These are phyloP conservation scores for Solanum sitiens DNA, from an alignment of 257 asterid species.

Conservation along the genomic window DNA sequence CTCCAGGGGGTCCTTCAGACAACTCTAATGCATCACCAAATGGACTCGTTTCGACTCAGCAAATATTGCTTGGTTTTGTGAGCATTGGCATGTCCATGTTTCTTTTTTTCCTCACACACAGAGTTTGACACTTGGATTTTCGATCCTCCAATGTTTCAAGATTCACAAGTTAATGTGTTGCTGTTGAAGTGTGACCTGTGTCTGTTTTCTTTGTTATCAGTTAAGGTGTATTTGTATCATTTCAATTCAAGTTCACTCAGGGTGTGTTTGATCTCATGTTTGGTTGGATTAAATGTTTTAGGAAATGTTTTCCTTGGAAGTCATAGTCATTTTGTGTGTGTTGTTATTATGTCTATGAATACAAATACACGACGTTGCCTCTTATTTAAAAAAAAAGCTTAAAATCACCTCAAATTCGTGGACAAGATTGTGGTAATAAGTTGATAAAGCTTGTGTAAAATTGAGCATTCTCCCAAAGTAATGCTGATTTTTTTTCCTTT, in stretches of 20 bases:
- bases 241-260: neutral
- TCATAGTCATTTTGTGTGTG: neutral
- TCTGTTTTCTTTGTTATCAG: neutral
- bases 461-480: neutral
- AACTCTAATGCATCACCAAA: neutral
- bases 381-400: neutral
- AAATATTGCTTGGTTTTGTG: neutral
- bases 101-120: neutral
- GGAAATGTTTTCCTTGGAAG: neutral
- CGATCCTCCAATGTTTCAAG: neutral
- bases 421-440: neutral
- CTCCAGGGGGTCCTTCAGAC: neutral
- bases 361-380: neutral
- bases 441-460: neutral
- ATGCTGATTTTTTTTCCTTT: neutral
- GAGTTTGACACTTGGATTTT: neutral
- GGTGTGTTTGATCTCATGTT: neutral
- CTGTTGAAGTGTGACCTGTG: neutral
- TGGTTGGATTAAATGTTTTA: too few relatives aligned
- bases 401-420: neutral
- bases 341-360: neutral
- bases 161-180: neutral
- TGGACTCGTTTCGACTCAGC: neutral
- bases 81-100: neutral
- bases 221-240: neutral